Conservation (phyloP, 768 basidiomycete species). For the Cystobasidiopsis lactophilus region DNA sequence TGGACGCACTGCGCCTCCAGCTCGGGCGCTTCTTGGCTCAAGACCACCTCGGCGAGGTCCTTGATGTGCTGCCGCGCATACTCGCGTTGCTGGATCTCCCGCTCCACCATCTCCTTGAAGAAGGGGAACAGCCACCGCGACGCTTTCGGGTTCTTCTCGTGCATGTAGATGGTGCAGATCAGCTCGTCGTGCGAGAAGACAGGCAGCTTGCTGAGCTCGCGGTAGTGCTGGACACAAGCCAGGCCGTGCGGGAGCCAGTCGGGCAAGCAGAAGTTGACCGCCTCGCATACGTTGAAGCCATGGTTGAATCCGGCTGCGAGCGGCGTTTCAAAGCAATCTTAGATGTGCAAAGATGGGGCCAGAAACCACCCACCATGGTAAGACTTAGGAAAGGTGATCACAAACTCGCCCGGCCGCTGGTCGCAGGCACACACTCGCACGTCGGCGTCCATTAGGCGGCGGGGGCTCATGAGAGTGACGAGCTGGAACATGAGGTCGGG, state of each 20-base stretch:
- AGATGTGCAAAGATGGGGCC: constrained; percentile 77
- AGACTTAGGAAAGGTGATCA: constrained; percentile 90
- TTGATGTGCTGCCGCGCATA: constrained; percentile 34
- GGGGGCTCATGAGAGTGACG: constrained; percentile 90
- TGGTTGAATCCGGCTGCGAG: constrained; percentile 78
- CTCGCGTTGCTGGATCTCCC: constrained; percentile 50
- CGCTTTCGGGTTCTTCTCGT: constrained; percentile 75
- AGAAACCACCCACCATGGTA: constrained; percentile 46
- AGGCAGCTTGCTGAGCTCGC: constrained; percentile 71
- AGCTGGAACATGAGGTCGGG: constrained; percentile 92
- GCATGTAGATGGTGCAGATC: constrained; percentile 88
- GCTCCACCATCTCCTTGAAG: constrained; percentile 66
- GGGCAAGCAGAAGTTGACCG: constrained; percentile 90
- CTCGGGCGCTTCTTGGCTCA: constrained; percentile 61
- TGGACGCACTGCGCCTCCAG: constrained; percentile 85
- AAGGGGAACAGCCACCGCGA: constrained; percentile 74
- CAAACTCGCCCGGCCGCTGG: constrained; percentile 91
- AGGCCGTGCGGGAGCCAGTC: constrained; percentile 79
- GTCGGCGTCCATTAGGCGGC: constrained; percentile 60
- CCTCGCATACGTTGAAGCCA: constrained; percentile 98
- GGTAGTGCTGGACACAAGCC: constrained; percentile 72
- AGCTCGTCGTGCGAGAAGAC: constrained; percentile 98
- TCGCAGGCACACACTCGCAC: constrained; percentile 86
- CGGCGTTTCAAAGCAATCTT: too few relatives aligned
- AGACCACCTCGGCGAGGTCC: constrained; percentile 44